Conservation (phyloP, 2,329 filamentous ascomycete genomes). For the Pyricularia sp. region DNA sequence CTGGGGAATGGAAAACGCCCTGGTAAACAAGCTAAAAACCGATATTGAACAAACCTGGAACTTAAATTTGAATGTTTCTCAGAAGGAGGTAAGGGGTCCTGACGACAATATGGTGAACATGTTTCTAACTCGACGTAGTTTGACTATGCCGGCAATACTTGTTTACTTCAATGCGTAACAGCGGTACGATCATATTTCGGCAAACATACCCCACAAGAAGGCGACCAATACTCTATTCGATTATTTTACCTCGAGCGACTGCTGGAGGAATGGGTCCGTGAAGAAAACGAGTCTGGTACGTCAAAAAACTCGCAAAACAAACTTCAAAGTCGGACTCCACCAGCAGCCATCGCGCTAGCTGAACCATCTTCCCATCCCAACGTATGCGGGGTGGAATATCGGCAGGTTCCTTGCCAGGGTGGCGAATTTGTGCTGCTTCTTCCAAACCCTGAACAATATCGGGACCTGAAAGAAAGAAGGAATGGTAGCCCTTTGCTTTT, state of each 20-base stretch:
- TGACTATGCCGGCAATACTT: neutral
- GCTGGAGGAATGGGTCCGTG: no score
- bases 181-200: neutral
- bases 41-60: no score
- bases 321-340: neutral
- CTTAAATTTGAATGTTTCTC: neutral
- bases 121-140: neutral
- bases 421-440: slow-evolving; percentile 1
- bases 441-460: slow-evolving; percentile 1
- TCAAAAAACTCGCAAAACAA: neutral
- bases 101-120: neutral
- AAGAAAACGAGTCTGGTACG: no score
- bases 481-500: slow-evolving; percentile 2
- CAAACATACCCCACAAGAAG: neutral
- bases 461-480: neutral
- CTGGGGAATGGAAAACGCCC: no score
- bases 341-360: neutral
- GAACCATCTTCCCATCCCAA: neutral
- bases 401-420: slow-evolving; percentile 17
- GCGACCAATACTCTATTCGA: neutral
- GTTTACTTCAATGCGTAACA: neutral
- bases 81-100: neutral
- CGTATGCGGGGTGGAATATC: neutral
- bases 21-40: no score
- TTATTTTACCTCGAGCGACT: neutral